Base-by-base conservation (phyloP, 202 grass and related monocot species). In the Cymbopogon flexuosus region DNA sequence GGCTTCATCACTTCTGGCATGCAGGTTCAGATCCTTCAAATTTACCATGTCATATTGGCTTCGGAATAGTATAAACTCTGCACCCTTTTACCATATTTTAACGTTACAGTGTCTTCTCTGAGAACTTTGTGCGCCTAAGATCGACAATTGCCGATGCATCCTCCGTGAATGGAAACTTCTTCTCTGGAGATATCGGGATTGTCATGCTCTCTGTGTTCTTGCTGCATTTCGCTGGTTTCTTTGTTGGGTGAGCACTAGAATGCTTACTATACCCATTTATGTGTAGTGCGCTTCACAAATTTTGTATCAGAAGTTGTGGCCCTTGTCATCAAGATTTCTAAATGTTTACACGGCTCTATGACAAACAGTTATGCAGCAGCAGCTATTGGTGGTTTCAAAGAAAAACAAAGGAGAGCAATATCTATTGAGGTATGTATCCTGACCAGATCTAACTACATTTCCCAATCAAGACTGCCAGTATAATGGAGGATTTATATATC, bases 381-480 rank as follows among this genome's bases (percentile, higher is more conserved):
- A 83, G 43, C 70, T 19, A 36, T 96, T 62, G 81, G 84, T 92
- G 90, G 90, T 80, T 73, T 96, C 10, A 84, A 84, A 82, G 93
- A 92, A 88, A 90, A 69, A 51, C 87, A 96, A 80, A 83, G 90
- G 43, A 84, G 90, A 33, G 90, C 93, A 85, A 90, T 96, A 81
- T 90, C 93, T n/a, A 90, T 96, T 78, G 85, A 96, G 93, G 93
- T 96, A 90, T 72, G 61, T 9, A 13, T 24, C 70, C 56, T 51
- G 15, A 77, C 30, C 2, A 58, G 21, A 89, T 13, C 22, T 34
- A 35, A 18, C 59, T n/a, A 67, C 31, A 66, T 56, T 56, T 80
- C 30, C 35, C 1, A 45, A 67, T 36, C 45, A 74, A 10, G 3
- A 61, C 36, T 4, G 6, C 10, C 19, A 27, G 9, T 52, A 42